Conservation (phyloP, 2,329 filamentous ascomycete genomes). For the Neurospora sp. region DNA sequence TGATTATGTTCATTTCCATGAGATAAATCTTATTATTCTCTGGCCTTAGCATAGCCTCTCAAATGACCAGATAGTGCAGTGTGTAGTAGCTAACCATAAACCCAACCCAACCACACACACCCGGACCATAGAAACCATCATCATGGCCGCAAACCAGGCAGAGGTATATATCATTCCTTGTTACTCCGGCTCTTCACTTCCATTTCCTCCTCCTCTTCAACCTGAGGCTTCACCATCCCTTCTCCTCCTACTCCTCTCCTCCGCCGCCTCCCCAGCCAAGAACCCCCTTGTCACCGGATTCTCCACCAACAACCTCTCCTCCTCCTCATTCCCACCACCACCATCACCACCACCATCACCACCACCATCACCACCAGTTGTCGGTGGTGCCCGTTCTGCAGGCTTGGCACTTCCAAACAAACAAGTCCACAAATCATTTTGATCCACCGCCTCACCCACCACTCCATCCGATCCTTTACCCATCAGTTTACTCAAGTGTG, state of each 20-base stretch:
- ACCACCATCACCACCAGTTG: neutral
- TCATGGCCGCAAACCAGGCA: neutral
- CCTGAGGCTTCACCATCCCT: neutral
- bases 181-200: neutral
- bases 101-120: too few species aligned
- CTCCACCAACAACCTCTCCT: slow-evolving; percentile 18
- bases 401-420: slow-evolving; percentile 54
- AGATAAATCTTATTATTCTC: too few species aligned
- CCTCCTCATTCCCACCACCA: slow-evolving; percentile 3
- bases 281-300: slow-evolving; percentile 29
- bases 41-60: too few species aligned
- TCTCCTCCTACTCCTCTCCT: slow-evolving; percentile 20
- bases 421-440: slow-evolving; percentile 79
- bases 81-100: too few species aligned
- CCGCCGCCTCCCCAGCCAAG: slow-evolving; percentile 35
- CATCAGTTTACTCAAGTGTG: slow-evolving; percentile 59
- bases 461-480: slow-evolving; percentile 46
- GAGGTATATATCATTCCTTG: neutral
- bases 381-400: slow-evolving; percentile 5
- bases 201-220: neutral
- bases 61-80: too few species aligned
- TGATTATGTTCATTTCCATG: too few species aligned
- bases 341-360: too few species aligned
- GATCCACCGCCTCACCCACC: slow-evolving; percentile 69
- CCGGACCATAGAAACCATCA: neutral